phyloP scores from a whole-genome alignment of 2,329 filamentous ascomycete species.

The Penicillium sp. region DNA sequence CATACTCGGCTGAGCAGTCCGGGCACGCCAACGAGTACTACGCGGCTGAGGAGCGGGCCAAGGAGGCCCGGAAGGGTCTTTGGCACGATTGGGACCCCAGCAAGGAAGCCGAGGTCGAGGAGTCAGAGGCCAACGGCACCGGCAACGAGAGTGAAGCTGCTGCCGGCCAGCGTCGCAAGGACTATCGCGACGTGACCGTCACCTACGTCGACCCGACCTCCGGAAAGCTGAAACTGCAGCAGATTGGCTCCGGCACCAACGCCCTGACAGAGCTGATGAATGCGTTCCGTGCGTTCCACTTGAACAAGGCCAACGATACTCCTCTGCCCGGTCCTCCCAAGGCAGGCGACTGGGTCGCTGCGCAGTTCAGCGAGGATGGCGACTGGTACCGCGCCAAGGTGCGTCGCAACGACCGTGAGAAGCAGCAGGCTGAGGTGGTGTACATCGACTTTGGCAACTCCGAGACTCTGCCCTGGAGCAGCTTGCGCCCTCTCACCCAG shows the following conservation, averaged over 20 bases:
- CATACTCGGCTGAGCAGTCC: conserved; percentile 92
- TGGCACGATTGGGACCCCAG: conserved; percentile 95
- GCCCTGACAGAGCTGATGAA: conserved; percentile 84
- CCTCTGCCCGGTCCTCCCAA: conserved; percentile 73
- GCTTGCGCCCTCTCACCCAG: conserved; percentile 74
- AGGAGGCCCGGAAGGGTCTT: conserved; percentile 78
- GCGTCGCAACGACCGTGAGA: conserved; percentile 84
- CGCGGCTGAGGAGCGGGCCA: conserved; percentile 80
- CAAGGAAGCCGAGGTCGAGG: conserved; percentile 64
- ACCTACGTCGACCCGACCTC: conserved; percentile 77
- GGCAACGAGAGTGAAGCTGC: conserved; percentile 53
- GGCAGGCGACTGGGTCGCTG: conserved; percentile 84
- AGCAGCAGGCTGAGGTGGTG: conserved; percentile 81
- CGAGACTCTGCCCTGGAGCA: conserved; percentile 79
- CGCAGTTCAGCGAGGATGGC: conserved; percentile 81
- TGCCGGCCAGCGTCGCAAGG: conserved; percentile 59
- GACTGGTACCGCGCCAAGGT: conserved; percentile 94
- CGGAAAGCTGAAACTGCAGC: conserved; percentile 82
- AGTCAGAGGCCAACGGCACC: conserved; percentile 45
- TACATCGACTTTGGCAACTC: conserved; percentile 97
- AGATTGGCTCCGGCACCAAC: conserved; percentile 79
- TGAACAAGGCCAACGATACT: conserved; percentile 74
- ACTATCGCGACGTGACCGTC: conserved; percentile 91
- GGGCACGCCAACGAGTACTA: conserved; percentile 84
- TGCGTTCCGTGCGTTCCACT: conserved; percentile 85